Evolutionary conservation across 371 early-diverging fungal genomes (phyloP).

Genomic region (Apophysomyces ossiformis): DNA sequence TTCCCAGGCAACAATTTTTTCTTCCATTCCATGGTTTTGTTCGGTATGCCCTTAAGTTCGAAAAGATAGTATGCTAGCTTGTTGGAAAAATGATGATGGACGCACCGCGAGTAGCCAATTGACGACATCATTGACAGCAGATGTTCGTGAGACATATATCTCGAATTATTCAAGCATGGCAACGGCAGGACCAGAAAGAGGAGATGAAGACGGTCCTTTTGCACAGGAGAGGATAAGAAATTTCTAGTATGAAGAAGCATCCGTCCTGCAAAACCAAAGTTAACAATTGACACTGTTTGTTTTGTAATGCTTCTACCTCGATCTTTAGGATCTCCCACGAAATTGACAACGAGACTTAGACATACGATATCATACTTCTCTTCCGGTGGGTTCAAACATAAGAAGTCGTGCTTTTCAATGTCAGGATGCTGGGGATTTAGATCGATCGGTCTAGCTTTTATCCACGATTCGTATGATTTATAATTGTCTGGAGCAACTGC

Average conservation of each 20-base stretch:
- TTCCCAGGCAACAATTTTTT: constrained; percentile 62
- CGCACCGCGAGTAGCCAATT: constrained; percentile 63
- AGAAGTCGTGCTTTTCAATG: constrained; percentile 80
- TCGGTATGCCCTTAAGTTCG: constrained; percentile 24
- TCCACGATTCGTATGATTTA: constrained; percentile 65
- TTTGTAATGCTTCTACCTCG: constrained; percentile 57
- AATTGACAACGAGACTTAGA: constrained; percentile 88
- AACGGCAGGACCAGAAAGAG: constrained; percentile 82
- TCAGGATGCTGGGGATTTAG: constrained; percentile 80
- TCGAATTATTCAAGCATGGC: constrained; percentile 83
- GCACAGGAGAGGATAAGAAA: constrained; percentile 29
- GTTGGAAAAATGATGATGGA: constrained; percentile 70
- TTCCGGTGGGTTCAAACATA: constrained; percentile 58
- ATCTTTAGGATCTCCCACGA: constrained; percentile 79
- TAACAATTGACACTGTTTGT: background rate
- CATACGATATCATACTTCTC: constrained; percentile 79
- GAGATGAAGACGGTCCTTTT: constrained; percentile 47
- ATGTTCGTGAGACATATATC: constrained; percentile 81
- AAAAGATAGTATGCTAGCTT: constrained; percentile 82
- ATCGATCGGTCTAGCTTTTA: constrained; percentile 78
- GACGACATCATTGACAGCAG: constrained; percentile 62
- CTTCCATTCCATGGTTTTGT: constrained; percentile 28
- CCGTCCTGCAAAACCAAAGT: constrained; percentile 26
- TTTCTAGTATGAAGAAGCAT: constrained; percentile 56
- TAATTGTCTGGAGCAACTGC: constrained; percentile 83